These are phyloP conservation scores for Pestalotiopsis sp. DNA, from an alignment of 2,329 filamentous ascomycete genomes.

Conservation along the genomic window DNA sequence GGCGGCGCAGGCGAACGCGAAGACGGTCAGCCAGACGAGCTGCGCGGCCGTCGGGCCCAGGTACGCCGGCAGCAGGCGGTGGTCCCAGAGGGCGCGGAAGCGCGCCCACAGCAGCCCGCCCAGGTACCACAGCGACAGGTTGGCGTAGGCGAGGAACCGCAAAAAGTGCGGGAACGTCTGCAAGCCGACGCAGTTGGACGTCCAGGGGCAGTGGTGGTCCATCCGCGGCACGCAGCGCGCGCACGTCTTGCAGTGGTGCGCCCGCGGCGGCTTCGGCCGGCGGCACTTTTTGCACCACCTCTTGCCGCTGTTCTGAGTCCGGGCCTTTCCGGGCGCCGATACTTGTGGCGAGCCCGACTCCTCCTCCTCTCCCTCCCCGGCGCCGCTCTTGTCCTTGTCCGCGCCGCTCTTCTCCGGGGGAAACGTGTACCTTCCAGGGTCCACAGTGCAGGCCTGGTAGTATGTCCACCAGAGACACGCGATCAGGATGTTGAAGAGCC, in stretches of 20 bases:
- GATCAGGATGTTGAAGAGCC: conserved; percentile 69
- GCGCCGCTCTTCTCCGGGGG: conserved; percentile 22
- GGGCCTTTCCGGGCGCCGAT: neutral
- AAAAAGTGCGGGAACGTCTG: conserved; percentile 82
- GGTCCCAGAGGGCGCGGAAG: conserved; percentile 61
- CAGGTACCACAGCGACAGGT: conserved; percentile 65
- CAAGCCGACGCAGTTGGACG: conserved; percentile 79
- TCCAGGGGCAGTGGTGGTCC: conserved; percentile 91
- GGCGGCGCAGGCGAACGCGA: conserved; percentile 60
- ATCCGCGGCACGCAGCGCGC: conserved; percentile 76
- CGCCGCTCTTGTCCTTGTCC: conserved; percentile 7
- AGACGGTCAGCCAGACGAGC: conserved; percentile 63
- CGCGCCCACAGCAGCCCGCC: conserved; percentile 63
- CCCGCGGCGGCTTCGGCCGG: conserved; percentile 72
- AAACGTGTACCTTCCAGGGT: conserved; percentile 60
- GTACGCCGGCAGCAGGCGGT: conserved; percentile 72
- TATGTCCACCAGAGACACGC: conserved; percentile 71
- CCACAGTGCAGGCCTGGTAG: conserved; percentile 59
- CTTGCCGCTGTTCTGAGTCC: neutral
- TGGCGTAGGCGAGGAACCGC: conserved; percentile 74
- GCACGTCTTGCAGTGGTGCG: conserved; percentile 83
- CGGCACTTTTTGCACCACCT: conserved; percentile 79
- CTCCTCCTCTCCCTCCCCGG: conserved; percentile 18
- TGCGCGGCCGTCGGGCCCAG: conserved; percentile 67
- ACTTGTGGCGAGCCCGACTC: neutral